Percentiles rank a stretch among this genome's conserved stretches.
phyloP scores from a whole-genome alignment of 495 filamentous ascomycete genomes.

The Neurospora sp. region DNA sequence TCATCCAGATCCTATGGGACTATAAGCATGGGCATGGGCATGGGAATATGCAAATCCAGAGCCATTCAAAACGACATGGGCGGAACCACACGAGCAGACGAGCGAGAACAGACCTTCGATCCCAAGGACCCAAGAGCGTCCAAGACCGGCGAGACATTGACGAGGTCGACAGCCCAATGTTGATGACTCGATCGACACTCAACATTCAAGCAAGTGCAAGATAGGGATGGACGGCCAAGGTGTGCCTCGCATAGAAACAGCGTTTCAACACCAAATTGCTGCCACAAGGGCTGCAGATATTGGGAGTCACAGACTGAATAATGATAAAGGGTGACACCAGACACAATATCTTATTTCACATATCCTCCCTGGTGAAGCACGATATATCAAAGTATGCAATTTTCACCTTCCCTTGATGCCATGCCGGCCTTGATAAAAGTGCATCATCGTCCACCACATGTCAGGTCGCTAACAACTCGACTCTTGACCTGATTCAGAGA shows the following conservation, averaged over 20 bases:
- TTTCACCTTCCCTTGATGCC: background rate
- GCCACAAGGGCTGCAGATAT: background rate
- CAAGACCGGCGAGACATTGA: background rate
- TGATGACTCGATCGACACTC: background rate
- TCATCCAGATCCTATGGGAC: slow-evolving; percentile 17
- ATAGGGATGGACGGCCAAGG: background rate
- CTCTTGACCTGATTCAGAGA: background rate
- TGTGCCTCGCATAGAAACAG: background rate
- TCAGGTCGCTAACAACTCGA: background rate
- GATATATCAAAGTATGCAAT: slow-evolving; percentile 6
- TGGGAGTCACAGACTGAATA: background rate
- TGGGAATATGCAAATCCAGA: background rate
- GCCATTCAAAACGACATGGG: background rate
- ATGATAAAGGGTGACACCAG: background rate
- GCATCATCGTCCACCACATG: background rate
- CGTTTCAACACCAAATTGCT: background rate
- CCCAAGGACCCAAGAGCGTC: background rate
- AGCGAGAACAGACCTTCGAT: background rate
- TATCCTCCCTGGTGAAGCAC: background rate
- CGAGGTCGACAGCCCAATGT: background rate
- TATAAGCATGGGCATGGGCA: slow-evolving; percentile 7
- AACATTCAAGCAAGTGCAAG: background rate
- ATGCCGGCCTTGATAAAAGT: background rate
- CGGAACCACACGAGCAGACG: background rate
- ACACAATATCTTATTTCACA: background rate